Base-by-base conservation (phyloP, 202 grass and related monocot genomes). In the Zoysia matrella region DNA sequence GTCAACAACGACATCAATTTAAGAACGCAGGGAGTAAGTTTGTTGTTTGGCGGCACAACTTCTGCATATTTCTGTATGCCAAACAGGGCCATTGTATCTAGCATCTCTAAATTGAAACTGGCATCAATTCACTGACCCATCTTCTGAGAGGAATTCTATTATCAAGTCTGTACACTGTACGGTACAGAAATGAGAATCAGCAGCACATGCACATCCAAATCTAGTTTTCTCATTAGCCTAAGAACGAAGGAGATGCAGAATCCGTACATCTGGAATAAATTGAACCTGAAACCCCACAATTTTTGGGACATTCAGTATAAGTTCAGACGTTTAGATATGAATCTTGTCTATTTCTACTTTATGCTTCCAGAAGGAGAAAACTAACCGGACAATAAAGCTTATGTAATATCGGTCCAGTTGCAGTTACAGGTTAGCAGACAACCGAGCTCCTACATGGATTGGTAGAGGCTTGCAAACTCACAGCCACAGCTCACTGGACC, bases 271-370 rank as follows among this genome's bases (percentile, higher is more conserved):
- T 68, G 14, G 39, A 49, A 84, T 62, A 3, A 12, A 64, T 14
- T 71, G 82, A 11, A 77, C 47, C 8, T 36, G 39, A 7, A 44
- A 60, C 1, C 13, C 65, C 22, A 76, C 58, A 76, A 60, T 22
- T 43, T 61, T 52, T 5, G 44, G 8, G 4, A 78, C 30, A 7
- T 57, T 30, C 18, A 22, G 22, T 10, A 9, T 7, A 42, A 58
- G 42, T 6, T 7, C 4, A 45, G 49, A 71, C 3, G 50, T 2
- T 2, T 52, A 43, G 2, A 64, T 69, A 84, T 61, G 18, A 76
- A 83, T 77, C 60, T 16, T 79, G 69, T 58, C 65, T 52, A 47
- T 58, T 52, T 77, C 49, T 82, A 30, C 54, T 41, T 78, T 64
- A 13, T 47, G 48, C 40, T 78, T 71, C 40, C 50, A 9, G 65